Conservation (phyloP, 2,329 filamentous ascomycete genomes). For the Diaporthe ilicicola region DNA sequence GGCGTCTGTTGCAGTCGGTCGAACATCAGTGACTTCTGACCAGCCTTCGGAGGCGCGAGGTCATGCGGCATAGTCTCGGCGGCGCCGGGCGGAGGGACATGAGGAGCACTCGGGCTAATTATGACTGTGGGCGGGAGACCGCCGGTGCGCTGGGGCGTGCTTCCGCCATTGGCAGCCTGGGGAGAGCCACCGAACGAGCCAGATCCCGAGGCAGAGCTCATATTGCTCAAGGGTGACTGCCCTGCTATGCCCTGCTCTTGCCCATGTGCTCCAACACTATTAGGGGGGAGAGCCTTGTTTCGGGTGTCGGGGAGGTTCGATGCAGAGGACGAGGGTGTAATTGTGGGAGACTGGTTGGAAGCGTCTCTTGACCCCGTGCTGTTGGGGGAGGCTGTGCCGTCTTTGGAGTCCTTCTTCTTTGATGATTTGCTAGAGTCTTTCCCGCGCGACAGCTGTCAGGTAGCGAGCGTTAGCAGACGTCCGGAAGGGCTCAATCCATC, state of each 20-base stretch:
- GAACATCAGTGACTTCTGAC: constrained; percentile 87
- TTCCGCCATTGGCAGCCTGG: constrained; percentile 59
- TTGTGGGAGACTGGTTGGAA: constrained; percentile 65
- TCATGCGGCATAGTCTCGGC: constrained; percentile 99
- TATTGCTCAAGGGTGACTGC: constrained; percentile 40
- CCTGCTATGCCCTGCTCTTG: constrained; percentile 48
- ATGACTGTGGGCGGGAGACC: constrained; percentile 85
- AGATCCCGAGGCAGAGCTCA: constrained; percentile 31
- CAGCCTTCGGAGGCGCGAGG: constrained; percentile 90
- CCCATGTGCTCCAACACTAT: constrained; percentile 53
- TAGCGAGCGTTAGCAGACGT: constrained; percentile 23
- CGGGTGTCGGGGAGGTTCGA: constrained; percentile 86
- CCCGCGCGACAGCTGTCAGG: constrained; percentile 82
- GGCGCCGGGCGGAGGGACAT: constrained; percentile 89
- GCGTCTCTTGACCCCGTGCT: constrained; percentile 60
- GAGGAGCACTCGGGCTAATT: constrained; percentile 93
- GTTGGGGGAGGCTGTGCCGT: constrained; percentile 83
- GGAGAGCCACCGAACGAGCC: constrained; percentile 42
- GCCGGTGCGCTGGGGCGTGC: constrained; percentile 70
- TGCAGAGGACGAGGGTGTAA: constrained; percentile 88
- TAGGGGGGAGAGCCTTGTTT: constrained; percentile 78
- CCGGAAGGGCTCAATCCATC: constrained; percentile 24
- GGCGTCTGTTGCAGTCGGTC: constrained; percentile 92
- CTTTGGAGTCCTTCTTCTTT: constrained; percentile 76
- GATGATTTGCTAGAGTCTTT: constrained; percentile 87